Evolutionary conservation across 805 yeast genomes (phyloP), one percentile per base, ranked within the genome.

Genomic region (Metschnikowia corniflorae): DNA sequence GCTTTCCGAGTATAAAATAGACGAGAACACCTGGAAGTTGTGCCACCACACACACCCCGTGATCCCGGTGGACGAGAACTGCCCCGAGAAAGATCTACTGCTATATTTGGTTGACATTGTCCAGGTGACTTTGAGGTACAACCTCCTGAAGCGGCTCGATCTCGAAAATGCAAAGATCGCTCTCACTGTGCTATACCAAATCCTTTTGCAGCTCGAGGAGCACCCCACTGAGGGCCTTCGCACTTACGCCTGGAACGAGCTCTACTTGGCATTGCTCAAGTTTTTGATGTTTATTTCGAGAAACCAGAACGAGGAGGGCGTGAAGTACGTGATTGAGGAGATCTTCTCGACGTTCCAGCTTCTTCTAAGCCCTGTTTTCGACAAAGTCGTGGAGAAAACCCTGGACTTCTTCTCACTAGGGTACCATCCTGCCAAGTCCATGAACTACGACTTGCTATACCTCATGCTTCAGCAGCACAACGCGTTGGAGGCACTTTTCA

Each of bases 11-110:
- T 38, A 32, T 15, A 33, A 28, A 16, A 54, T 57, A 37, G 57
- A 68, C 33, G 72, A 67, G 38, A 56, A 55, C 49, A 57, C 58
- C 35, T 68, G 70, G 69, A 68, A 68, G 44, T 46, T 68, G 27
- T 63, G 69, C 23, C 74, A 65, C 39, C 73, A 68, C 36, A 54
- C 51, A 33, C 35, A 45, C 10, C 71, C 73, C 2, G 34, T 60
- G 8, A 44, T 68, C 3, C 68, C 68, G 9, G 42, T 33, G 18
- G 39, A 35, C 17, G 27, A 31, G 14, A 24, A 16, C 19, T 26
- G 30, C 16, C 40, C 39, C 5, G 24, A 40, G 9, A 65, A 63
- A 28, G 53, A 64, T 2, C 40, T 60, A 8, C 44, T 61, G 24
- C 55, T 67, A 18, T 68, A 44, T 26, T 24, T 43, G 12, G 25